Evolutionary conservation across 805 yeast species (phyloP).

Genomic region (Candida nonsorbophila): DNA sequence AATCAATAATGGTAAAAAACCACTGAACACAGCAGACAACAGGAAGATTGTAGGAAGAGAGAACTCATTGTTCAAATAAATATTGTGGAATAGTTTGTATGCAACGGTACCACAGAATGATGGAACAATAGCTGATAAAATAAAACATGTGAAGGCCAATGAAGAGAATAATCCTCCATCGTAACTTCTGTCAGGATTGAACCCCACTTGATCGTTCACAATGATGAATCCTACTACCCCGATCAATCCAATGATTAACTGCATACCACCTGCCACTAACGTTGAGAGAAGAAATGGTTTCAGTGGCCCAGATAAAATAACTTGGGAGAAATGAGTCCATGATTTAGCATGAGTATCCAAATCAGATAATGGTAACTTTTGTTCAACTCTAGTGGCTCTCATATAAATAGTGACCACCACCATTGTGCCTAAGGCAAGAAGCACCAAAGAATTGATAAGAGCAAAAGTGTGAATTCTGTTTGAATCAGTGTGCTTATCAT

Average conservation of each 20-base stretch:
- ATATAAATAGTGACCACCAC: constrained; percentile 62
- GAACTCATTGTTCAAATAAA: constrained; percentile 23
- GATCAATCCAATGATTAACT: constrained; percentile 57
- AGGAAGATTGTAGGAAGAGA: constrained; percentile 6
- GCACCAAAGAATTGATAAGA: constrained; percentile 62
- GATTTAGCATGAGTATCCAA: constrained; percentile 3
- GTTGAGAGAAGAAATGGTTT: constrained; percentile 47
- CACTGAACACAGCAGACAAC: constrained; percentile 28
- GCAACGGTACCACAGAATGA: constrained; percentile 68
- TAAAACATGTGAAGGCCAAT: constrained; percentile 53
- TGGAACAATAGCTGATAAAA: constrained; percentile 67
- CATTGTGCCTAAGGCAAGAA: constrained; percentile 56
- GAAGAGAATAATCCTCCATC: constrained; percentile 60
- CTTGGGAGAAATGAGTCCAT: constrained; percentile 53
- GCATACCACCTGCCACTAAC: constrained; percentile 69
- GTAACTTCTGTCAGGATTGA: constrained; percentile 29
- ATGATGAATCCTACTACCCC: constrained; percentile 56
- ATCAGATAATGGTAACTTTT: constrained; percentile 9
- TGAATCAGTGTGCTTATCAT: constrained; percentile 40
- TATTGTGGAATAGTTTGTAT: constrained; percentile 48
- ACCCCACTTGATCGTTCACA: constrained; percentile 22
- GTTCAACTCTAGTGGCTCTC: constrained; percentile 26
- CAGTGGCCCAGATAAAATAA: constrained; percentile 50
- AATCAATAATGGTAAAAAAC: constrained; percentile 41
- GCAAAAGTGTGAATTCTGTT: constrained; percentile 72